These are phyloP conservation scores for Cyclotella kingstonii DNA, from an alignment of 108 stramenopile genomes.

Conservation along the genomic window DNA sequence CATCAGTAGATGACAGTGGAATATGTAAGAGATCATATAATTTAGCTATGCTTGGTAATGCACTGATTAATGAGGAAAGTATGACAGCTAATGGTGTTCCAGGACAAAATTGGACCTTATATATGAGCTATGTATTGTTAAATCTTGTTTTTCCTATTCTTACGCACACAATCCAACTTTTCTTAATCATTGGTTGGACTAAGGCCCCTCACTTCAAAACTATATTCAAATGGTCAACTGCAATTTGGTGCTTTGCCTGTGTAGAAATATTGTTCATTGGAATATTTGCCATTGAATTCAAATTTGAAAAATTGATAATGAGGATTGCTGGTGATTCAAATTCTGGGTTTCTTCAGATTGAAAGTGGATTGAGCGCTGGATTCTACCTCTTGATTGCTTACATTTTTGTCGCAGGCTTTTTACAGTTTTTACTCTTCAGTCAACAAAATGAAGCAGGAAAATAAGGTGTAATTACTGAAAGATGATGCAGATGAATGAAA, in stretches of 20 bases:
- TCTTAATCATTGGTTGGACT: constrained; percentile 17
- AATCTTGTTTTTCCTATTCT: constrained; percentile 34
- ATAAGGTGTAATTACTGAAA: too few relatives aligned
- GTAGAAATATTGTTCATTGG: constrained; percentile 48
- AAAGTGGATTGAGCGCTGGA: constrained; percentile 36
- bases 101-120: constrained; percentile 44
- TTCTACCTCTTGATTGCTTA: constrained; percentile 52
- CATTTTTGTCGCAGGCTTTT: constrained; percentile 34
- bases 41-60: constrained; percentile 39
- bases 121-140: constrained; percentile 32
- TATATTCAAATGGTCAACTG: constrained; percentile 25
- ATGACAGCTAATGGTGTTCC: constrained; percentile 28
- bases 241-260: constrained; percentile 46
- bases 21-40: constrained; percentile 42
- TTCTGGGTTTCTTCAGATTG: constrained; percentile 33
- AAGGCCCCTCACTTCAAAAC: constrained; percentile 15
- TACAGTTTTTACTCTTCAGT: constrained; percentile 22
- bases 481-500: too few relatives aligned
- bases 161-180: constrained; percentile 43
- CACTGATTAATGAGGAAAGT: constrained; percentile 30
- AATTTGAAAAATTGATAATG: constrained; percentile 38
- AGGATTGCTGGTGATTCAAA: constrained; percentile 43
- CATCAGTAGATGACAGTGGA: constrained; percentile 22
- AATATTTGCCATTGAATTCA: constrained; percentile 43
- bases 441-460: background rate